Conservation (phyloP, 495 filamentous ascomycete genomes). For the Penicillium longicatenatum region DNA sequence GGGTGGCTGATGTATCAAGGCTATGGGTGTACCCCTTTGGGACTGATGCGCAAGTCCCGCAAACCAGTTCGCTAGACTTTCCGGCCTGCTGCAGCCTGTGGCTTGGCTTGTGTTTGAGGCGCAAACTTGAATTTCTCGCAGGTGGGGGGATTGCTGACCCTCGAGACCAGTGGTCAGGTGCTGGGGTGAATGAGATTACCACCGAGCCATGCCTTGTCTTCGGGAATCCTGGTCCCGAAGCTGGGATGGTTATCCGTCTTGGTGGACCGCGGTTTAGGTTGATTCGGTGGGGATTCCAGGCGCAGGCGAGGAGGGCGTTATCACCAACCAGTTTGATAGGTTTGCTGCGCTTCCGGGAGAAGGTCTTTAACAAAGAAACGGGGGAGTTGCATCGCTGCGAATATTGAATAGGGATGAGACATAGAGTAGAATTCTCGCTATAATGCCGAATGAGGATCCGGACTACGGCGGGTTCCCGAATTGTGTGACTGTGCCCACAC, state of each 20-base stretch:
- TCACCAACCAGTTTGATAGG: conserved; percentile 42
- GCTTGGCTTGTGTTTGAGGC: conserved; percentile 42
- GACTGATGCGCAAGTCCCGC: conserved; percentile 45
- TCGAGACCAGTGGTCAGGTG: conserved; percentile 23
- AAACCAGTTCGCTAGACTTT: conserved; percentile 43
- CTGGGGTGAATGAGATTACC: conserved; percentile 30
- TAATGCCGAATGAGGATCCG: conserved; percentile 54
- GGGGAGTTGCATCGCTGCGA: conserved; percentile 38
- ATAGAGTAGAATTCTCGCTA: conserved; percentile 41
- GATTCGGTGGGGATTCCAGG: conserved; percentile 51
- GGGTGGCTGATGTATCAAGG: conserved; percentile 44
- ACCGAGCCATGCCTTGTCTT: conserved; percentile 52
- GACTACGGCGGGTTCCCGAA: conserved; percentile 56
- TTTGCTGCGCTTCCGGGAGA: conserved; percentile 44
- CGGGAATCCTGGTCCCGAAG: conserved; percentile 42
- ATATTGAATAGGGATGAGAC: conserved; percentile 54
- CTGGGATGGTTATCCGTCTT: conserved; percentile 48
- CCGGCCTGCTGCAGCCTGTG: conserved; percentile 37
- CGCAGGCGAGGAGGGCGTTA: conserved; percentile 29
- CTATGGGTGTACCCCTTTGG: conserved; percentile 49
- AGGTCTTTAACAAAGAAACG: conserved; percentile 31
- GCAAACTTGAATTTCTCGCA: conserved; percentile 34
- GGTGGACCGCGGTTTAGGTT: conserved; percentile 43
- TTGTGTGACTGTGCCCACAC: conserved; percentile 51
- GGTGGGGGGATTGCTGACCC: conserved; percentile 20